These are phyloP conservation scores for Spizellomyces punctatus DNA, from an alignment of 192 early-diverging fungal species.

Conservation along the genomic window DNA sequence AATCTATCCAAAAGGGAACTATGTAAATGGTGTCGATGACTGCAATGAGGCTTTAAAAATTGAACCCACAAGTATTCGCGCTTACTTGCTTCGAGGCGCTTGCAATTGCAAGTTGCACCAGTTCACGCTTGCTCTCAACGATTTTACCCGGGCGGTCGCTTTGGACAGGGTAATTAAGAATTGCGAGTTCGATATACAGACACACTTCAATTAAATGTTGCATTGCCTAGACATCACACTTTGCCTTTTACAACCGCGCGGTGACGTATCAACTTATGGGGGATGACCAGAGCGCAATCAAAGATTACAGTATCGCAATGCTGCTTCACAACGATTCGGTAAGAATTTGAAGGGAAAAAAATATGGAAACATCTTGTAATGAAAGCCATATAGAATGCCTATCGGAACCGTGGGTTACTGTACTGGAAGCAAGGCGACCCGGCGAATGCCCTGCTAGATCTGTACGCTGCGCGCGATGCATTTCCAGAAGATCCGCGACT, in stretches of 20 bases:
- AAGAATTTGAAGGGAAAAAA: conserved; percentile 2
- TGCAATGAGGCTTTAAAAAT: conserved; percentile 52
- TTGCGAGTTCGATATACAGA: neutral
- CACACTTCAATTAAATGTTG: no score
- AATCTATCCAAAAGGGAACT: conserved; percentile 1
- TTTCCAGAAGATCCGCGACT: conserved; percentile 56
- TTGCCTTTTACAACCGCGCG: conserved; percentile 58
- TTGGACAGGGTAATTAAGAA: conserved; percentile 43
- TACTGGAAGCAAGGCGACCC: conserved; percentile 61
- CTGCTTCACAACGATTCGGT: conserved; percentile 52
- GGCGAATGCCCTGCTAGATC: conserved; percentile 56
- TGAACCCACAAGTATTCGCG: conserved; percentile 58
- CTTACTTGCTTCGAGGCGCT: conserved; percentile 50
- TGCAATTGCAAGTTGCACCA: conserved; percentile 50
- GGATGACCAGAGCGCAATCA: conserved; percentile 51
- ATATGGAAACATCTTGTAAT: neutral
- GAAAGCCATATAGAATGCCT: conserved; percentile 48
- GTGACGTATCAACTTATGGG: conserved; percentile 53
- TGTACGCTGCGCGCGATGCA: conserved; percentile 52
- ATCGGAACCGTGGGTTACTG: conserved; percentile 54
- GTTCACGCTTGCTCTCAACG: conserved; percentile 41
- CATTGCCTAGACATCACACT: conserved; percentile 36
- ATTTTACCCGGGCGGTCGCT: conserved; percentile 50
- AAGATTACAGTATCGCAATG: conserved; percentile 59
- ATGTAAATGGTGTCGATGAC: conserved; percentile 39